Evolutionary conservation across 345 rosid species (phyloP).

Genomic region (Orychophragmus violaceus): DNA sequence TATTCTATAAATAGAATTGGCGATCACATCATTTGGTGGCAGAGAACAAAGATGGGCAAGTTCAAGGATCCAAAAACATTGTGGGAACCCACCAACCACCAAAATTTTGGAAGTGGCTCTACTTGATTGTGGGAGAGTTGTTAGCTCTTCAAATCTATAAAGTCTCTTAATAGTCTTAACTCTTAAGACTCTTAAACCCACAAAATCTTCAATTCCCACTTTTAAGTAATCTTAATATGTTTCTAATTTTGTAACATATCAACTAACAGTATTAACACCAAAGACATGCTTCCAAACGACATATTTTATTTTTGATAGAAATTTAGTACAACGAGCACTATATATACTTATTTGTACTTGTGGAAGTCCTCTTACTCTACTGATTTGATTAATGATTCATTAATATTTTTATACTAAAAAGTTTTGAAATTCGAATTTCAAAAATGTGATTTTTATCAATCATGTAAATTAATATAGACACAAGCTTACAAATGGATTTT

Average conservation of each 20-base stretch:
- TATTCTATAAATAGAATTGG: constrained; percentile 34
- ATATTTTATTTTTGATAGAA: no score
- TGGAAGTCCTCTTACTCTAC: no score
- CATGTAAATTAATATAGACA: no score
- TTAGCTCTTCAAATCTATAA: constrained; percentile 11
- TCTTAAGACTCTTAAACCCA: constrained; percentile 9
- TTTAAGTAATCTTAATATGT: background rate
- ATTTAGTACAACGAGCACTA: no score
- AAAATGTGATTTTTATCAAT: no score
- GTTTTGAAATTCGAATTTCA: no score
- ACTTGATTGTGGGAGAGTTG: constrained; percentile 20
- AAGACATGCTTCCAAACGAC: no score
- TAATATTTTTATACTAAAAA: no score
- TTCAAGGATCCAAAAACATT: constrained; percentile 53
- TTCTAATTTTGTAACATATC: background rate
- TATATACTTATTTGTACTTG: no score
- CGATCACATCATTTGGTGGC: constrained; percentile 35
- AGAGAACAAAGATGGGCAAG: constrained; percentile 51
- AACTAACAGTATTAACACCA: no score
- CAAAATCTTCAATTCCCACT: constrained; percentile 6
- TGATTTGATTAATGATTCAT: no score
- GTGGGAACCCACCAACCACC: constrained; percentile 38
- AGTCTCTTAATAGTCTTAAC: constrained; percentile 1
- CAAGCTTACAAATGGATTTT: no score
- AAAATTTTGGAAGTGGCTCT: constrained; percentile 27